phyloP scores from a whole-genome alignment of 306 rosid species.

The Acacia crassicarpa region DNA sequence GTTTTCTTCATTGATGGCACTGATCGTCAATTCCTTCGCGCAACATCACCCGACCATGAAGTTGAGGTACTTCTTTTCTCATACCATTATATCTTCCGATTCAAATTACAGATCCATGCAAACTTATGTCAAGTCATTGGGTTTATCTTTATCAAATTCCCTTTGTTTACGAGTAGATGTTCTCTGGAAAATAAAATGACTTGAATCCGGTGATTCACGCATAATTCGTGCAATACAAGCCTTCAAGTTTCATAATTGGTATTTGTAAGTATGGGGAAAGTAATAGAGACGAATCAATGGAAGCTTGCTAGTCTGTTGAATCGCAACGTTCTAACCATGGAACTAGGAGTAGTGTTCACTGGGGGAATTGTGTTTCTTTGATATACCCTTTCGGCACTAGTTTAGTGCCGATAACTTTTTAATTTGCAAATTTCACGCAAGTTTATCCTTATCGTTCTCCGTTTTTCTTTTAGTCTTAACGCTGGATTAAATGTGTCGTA shows the following conservation, averaged over 20 bases:
- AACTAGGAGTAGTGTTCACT: not conserved
- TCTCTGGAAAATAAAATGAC: not conserved
- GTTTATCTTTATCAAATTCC: not conserved
- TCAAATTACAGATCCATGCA: slow-evolving; percentile 18
- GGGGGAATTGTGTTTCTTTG: not conserved
- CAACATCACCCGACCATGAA: slow-evolving; percentile 36
- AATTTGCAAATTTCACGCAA: not conserved
- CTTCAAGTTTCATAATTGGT: slow-evolving; percentile 1
- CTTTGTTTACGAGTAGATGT: not conserved
- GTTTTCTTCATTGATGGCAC: slow-evolving; percentile 40
- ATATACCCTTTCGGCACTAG: not conserved
- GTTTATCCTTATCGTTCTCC: not conserved
- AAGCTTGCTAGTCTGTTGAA: slow-evolving; percentile 17
- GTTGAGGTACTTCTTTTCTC: slow-evolving; percentile 26
- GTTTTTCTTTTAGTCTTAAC: not conserved
- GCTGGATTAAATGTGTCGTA: not conserved
- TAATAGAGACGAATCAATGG: slow-evolving; percentile 5
- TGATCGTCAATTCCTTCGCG: slow-evolving; percentile 39
- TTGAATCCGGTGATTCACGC: not conserved
- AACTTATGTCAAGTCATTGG: not conserved
- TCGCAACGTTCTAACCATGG: not conserved
- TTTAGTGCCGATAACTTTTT: not conserved
- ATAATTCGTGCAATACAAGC: not conserved
- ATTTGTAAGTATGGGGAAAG: slow-evolving; percentile 13
- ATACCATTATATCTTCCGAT: slow-evolving; percentile 6